phyloP scores from a whole-genome alignment of 2,329 filamentous ascomycete species.

The Nigrospora sphaerica region DNA sequence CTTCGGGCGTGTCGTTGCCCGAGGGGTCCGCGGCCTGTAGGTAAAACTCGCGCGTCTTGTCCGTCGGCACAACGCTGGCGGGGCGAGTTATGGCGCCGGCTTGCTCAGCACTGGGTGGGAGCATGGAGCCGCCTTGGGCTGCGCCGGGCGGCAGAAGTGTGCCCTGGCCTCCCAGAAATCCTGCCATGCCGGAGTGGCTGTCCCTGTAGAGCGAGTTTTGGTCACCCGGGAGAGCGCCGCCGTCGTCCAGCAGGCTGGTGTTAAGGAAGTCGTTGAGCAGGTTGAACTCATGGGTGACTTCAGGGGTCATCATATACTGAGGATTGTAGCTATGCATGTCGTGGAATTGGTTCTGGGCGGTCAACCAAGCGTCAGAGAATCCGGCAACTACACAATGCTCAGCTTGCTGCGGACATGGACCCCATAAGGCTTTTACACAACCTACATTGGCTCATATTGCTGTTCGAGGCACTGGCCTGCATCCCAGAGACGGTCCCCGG shows the following conservation, averaged over 20 bases:
- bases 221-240: slow-evolving; percentile 63
- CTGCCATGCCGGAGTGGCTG: slow-evolving; percentile 36
- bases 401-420: slow-evolving; percentile 16
- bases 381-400: slow-evolving; percentile 55
- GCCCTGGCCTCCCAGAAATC: slow-evolving; percentile 31
- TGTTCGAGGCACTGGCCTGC: slow-evolving; percentile 53
- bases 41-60: slow-evolving; percentile 84
- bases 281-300: slow-evolving; percentile 95
- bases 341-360: slow-evolving; percentile 75
- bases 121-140: slow-evolving; percentile 36
- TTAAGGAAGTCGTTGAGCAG: slow-evolving; percentile 94
- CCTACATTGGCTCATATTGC: slow-evolving; percentile 70
- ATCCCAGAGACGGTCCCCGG: slow-evolving; percentile 61
- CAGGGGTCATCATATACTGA: slow-evolving; percentile 87
- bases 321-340: slow-evolving; percentile 93
- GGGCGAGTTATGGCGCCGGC: slow-evolving; percentile 54
- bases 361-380: slow-evolving; percentile 77
- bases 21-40: slow-evolving; percentile 93
- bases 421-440: slow-evolving; percentile 25
- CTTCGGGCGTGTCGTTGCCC: slow-evolving; percentile 76
- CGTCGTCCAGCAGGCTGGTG: slow-evolving; percentile 83
- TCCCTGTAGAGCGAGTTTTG: slow-evolving; percentile 37
- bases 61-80: slow-evolving; percentile 53
- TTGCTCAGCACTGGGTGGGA: slow-evolving; percentile 38
- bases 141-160: slow-evolving; percentile 24